Percentiles rank a stretch among this genome's conserved stretches.
phyloP scores from a whole-genome alignment of 2,329 filamentous ascomycete genomes.

The Hymenoscyphus repandus region DNA sequence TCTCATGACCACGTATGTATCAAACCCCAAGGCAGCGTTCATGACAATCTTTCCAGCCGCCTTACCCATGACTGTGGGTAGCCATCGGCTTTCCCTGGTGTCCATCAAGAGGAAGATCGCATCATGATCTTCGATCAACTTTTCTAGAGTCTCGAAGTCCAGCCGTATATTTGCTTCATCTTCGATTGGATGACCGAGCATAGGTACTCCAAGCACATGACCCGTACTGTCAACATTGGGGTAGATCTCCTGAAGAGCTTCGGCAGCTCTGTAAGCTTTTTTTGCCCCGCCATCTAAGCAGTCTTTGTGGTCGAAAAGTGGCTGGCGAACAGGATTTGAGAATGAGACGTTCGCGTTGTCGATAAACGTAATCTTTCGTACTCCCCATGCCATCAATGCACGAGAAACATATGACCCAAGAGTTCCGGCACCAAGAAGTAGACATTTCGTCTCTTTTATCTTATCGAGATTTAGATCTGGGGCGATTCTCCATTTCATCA shows the following conservation, averaged over 20 bases:
- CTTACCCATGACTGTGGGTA: constrained; percentile 95
- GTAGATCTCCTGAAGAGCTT: constrained; percentile 79
- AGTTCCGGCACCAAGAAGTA: constrained; percentile 87
- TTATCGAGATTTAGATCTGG: constrained; percentile 81
- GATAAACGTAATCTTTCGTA: constrained; percentile 90
- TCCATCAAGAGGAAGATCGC: constrained; percentile 97
- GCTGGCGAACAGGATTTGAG: constrained; percentile 93
- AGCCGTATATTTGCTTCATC: constrained; percentile 63
- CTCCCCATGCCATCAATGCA: constrained; percentile 91
- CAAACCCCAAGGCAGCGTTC: constrained; percentile 93
- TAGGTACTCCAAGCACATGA: constrained; percentile 80
- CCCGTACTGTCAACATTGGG: constrained; percentile 81
- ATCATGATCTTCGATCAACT: constrained; percentile 78
- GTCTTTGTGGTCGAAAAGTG: constrained; percentile 85
- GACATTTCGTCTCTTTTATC: constrained; percentile 84
- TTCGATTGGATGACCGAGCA: constrained; percentile 85
- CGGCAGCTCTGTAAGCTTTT: constrained; percentile 78
- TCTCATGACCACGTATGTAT: constrained; percentile 95
- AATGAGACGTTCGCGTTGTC: constrained; percentile 92
- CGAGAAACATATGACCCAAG: constrained; percentile 90
- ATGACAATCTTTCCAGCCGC: constrained; percentile 89
- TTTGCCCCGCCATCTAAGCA: constrained; percentile 78
- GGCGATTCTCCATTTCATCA: constrained; percentile 98
- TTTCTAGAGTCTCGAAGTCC: constrained; percentile 71
- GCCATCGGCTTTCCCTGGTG: constrained; percentile 87